Evolutionary conservation across 345 rosid genomes (phyloP), one percentile per base, ranked within the genome.

Genomic region (Eucalyptus regnans): DNA sequence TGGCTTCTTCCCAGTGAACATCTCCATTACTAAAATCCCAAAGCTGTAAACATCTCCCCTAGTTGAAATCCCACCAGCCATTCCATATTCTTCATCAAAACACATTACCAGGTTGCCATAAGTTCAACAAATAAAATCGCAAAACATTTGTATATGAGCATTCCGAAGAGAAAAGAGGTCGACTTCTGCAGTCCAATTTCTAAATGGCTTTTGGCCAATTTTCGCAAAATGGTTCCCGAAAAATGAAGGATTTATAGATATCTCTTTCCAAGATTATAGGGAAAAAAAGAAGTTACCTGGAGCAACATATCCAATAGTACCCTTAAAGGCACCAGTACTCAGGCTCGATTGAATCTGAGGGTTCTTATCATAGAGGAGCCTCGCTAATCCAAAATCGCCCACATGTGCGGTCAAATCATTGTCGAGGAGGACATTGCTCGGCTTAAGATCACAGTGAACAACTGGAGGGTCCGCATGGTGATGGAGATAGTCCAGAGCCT

Each of bases 341-440:
- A 71, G 48, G 89, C 86, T 89, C 15, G 50, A 60, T 10, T 41
- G 87, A 50, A 51, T 88, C 58, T 64, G 86, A 88, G 50, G 20
- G 84, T 79, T 87, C 83, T 62, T 87, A 46, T 90, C 89, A 22
- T 66, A 16, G 43, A 88, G 87, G 12, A 92, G 86, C 90, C 89
- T 89, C 8, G 93, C 93, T 6, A 93, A 62, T 14, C 94, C 94
- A 54, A 93, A 93, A 31, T 91, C 93, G 14, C 92, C 91, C 1
- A 91, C 91, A 44, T 51, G 90, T 1, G 91, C 93, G 37, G 62
- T 86, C 92, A 90, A 86, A 22, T 89, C 91, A 44, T 66, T 56
- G 37, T 90, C 92, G 12, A 92, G 92, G 79, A 93, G 94, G 91
- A 94, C 76, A 56, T 94, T 93, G 91, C 94, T 93, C 4, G 95